A percentile compares a stretch with the other conserved stretches of the same genome.
Evolutionary conservation across 2,329 filamentous ascomycete genomes (phyloP).

Genomic region (Calonectria pseudoturangicola): DNA sequence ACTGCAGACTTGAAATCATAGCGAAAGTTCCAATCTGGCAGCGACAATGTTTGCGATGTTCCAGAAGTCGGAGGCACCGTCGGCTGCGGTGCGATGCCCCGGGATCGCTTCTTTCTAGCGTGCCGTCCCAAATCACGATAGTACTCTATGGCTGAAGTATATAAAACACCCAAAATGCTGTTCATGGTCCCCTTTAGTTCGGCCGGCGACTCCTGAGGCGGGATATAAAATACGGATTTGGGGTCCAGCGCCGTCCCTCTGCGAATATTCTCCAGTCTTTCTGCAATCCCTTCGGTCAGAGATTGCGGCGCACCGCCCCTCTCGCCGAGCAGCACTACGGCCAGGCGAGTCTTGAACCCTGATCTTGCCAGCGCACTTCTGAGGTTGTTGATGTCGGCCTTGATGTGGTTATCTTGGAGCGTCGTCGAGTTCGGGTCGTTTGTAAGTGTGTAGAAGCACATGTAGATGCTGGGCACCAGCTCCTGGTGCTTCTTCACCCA

Average conservation of each 20-base stretch:
- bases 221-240: conserved; percentile 90
- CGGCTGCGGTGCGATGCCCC: conserved; percentile 85
- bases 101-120: conserved; percentile 88
- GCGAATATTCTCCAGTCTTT: conserved; percentile 87
- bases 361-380: conserved; percentile 80
- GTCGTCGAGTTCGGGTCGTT: conserved; percentile 84
- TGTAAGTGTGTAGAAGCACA: conserved; percentile 87
- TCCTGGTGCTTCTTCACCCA: conserved; percentile 95
- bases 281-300: conserved; percentile 79
- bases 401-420: conserved; percentile 90
- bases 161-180: conserved; percentile 82
- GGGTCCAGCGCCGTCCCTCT: conserved; percentile 86
- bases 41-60: conserved; percentile 89
- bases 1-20: conserved; percentile 96
- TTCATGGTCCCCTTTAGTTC: conserved; percentile 85
- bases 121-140: conserved; percentile 97
- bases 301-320: conserved; percentile 52
- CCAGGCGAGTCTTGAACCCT: conserved; percentile 85
- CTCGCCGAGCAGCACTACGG: conserved; percentile 75
- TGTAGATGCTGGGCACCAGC: conserved; percentile 85
- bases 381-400: conserved; percentile 87
- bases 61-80: conserved; percentile 88
- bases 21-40: conserved; percentile 92
- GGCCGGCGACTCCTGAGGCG: conserved; percentile 80
- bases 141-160: conserved; percentile 87